Base-by-base conservation (phyloP, 148 eudicot genomes). In the Camellia sinensis region DNA sequence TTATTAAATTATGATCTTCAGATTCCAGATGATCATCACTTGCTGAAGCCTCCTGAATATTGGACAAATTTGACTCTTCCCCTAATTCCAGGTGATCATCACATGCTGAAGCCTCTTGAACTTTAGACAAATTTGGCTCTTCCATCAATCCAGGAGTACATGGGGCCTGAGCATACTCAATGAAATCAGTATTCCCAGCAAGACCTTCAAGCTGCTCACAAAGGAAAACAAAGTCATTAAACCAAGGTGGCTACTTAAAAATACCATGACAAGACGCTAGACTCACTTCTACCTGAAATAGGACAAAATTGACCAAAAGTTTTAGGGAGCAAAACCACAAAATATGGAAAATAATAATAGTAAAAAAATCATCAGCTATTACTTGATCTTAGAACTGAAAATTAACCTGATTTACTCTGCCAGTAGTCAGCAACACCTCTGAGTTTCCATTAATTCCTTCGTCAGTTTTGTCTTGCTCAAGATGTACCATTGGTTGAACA, bases 71-170 rank as follows among this genome's bases (percentile, higher is more conserved):
- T 15, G 78, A 67, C 18, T 80, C 75, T 54, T 91, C 91, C 85
- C 89, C 99, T 60, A 78, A 57, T 68, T 93, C 99, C 78, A 89
- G 83, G 75, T 92, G 94, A 83, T 96, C 98, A 79, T 96, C 99
- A 87, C 91, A 90, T 68, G 86, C 89, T 15, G 89, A 86, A 72
- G 90, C 90, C 75, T 88, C 99, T 85, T 96, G 85, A 69, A 83
- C 75, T 73, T 83, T 88, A 13, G 94, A 89, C 74, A 92, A 82
- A 80, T 92, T 88, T 82, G 98, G 91, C 83, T 91, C 97, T 84
- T 93, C 98, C 83, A 84, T 76, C 61, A 96, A 78, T 68, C 95
- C 95, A 40, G 99, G 99, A 71, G 99, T 96, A 63, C 91, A 79
- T 37, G 98, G 98, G 83, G 95, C 98, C 84, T 95, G 97, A 80